Percentiles rank a stretch among this genome's conserved stretches.
These are phyloP conservation scores for Silene uniflora DNA, from an alignment of 148 eudicot genomes.

Conservation along the genomic window DNA sequence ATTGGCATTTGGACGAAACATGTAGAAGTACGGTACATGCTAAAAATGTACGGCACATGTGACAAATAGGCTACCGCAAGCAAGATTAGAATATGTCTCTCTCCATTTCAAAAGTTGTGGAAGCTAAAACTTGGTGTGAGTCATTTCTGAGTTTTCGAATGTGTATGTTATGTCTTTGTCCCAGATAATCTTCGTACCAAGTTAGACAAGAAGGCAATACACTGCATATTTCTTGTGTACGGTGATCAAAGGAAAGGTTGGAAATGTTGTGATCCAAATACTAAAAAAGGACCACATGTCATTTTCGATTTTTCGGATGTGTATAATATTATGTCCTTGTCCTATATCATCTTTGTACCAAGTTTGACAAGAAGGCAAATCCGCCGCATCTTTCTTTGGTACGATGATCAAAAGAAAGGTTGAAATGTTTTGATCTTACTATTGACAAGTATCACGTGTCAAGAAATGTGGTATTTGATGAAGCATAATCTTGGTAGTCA, in stretches of 20 bases:
- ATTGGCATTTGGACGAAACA: constrained; percentile 2
- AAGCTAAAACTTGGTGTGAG: neutral
- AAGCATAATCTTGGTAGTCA: constrained; percentile 11
- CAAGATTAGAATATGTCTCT: constrained; percentile 3
- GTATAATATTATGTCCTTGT: neutral
- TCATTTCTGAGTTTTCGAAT: neutral
- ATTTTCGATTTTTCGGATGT: neutral
- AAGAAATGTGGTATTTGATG: constrained; percentile 15
- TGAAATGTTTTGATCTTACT: constrained; percentile 9
- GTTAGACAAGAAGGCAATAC: too few species aligned
- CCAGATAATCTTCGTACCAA: too few species aligned
- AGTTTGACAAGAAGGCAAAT: neutral
- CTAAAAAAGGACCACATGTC: too few species aligned
- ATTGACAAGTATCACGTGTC: neutral
- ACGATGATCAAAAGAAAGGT: constrained; percentile 3
- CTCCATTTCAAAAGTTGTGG: constrained; percentile 19
- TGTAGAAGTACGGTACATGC: constrained; percentile 11
- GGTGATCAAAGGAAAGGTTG: too few species aligned
- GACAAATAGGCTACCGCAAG: constrained; percentile 19
- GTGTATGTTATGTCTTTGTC: too few species aligned
- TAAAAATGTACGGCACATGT: constrained; percentile 20
- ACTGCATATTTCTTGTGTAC: too few species aligned
- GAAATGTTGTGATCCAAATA: too few species aligned
- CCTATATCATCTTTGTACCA: neutral
- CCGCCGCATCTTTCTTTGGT: neutral